Evolutionary conservation across 2,329 filamentous ascomycete species (phyloP), one percentile per base, ranked within the genome.

Genomic region (Penicillium palitans): DNA sequence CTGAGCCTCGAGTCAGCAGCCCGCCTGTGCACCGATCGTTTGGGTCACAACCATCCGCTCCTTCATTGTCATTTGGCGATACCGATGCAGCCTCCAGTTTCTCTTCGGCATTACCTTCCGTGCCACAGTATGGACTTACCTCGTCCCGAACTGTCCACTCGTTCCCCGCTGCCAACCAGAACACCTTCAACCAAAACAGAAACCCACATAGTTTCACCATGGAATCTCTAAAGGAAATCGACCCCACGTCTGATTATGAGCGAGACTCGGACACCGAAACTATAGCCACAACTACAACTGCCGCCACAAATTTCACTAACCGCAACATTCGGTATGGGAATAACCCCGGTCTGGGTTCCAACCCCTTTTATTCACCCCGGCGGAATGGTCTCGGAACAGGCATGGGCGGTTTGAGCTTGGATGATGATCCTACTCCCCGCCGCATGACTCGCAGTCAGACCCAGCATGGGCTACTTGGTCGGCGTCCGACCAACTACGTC

Each of bases 181-280:
- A 40, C 24, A 12, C 33, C 9, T 57, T 52, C 24, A 17, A 41
- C 33, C 45, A 53, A n/a, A 58, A 62, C 50, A 60, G 65, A 27
- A 64, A 69, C 39, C 60, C 65, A 5, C 70, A 73, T 48, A 72
- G 71, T 52, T 73, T 73, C 55, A 74, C 67, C 6, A 64, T 74
- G 61, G 66, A 69, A 27, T 68, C 66, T 35, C 52, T 74, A 29
- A 72, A 68, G 57, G 65, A 63, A 27, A 68, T 68, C 19, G 73
- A 75, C 2, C 69, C 72, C 27, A 54, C 52, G 2, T 74, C 70
- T 4, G 72, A 75, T 15, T 68, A 68, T 29, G 72, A 72, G 31
- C 66, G 62, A 42, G 74, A 76, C 50, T 76, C 74, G 4, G 74
- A 76, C 47, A 68, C 63, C 25, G 74, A 76, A 58, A 76, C 72